Evolutionary conservation across 352 stramenopile genomes (phyloP).

Genomic region (Globisporangium spiculum): DNA sequence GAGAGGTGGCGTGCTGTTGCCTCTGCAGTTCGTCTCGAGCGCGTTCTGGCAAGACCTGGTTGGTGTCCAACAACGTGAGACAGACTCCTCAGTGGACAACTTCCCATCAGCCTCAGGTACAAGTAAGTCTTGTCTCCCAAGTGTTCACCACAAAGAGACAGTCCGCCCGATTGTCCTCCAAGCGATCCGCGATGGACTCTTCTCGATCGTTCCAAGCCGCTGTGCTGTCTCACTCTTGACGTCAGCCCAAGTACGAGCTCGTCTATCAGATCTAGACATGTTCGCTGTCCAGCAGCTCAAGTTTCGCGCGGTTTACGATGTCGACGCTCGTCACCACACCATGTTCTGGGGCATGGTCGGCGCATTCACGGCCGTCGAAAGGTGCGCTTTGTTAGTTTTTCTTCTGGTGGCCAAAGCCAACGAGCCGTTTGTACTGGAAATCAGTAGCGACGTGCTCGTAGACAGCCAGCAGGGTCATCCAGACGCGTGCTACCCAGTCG

Average conservation of each 20-base stretch:
- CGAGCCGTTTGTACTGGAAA: slow-evolving; percentile 34
- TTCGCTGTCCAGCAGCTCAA: slow-evolving; percentile 25
- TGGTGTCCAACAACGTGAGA: not conserved
- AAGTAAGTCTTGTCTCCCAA: not conserved
- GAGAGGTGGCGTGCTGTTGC: slow-evolving; percentile 40
- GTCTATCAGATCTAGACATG: slow-evolving; percentile 35
- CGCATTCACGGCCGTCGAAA: slow-evolving; percentile 47
- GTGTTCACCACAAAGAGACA: not conserved
- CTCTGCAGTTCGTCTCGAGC: slow-evolving; percentile 47
- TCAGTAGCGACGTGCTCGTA: slow-evolving; percentile 32
- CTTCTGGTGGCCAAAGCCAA: not conserved
- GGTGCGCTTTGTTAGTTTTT: slow-evolving; percentile 41
- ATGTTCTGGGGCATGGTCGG: slow-evolving; percentile 47
- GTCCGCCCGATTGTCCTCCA: slow-evolving; percentile 24
- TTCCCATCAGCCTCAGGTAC: not conserved
- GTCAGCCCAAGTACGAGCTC: slow-evolving; percentile 28
- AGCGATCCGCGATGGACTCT: slow-evolving; percentile 51
- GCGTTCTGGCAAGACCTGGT: slow-evolving; percentile 45
- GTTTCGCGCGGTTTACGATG: slow-evolving; percentile 28
- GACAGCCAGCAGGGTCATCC: slow-evolving; percentile 37
- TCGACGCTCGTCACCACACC: slow-evolving; percentile 24
- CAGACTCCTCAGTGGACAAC: not conserved
- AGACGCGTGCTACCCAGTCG: slow-evolving; percentile 60
- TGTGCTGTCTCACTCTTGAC: slow-evolving; percentile 40
- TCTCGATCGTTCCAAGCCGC: slow-evolving; percentile 44